Evolutionary conservation across 192 early-diverging fungal species (phyloP).

Genomic region (Backusella australiensis): DNA sequence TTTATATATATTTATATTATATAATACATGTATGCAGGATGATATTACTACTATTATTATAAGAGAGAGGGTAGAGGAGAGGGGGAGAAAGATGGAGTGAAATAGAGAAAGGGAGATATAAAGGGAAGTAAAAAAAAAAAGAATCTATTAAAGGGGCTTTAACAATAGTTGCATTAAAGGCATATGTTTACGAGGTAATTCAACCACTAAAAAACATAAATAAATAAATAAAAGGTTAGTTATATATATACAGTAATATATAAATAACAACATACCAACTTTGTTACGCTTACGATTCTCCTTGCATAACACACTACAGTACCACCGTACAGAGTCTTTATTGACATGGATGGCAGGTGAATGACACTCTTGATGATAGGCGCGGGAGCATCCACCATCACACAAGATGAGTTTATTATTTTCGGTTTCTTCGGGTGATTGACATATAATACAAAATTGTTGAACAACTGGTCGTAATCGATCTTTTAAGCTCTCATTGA

Average conservation of each 20-base stretch:
- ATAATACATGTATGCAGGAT: slow-evolving; percentile 3
- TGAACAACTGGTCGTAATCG: slow-evolving; percentile 82
- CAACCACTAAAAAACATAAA: slow-evolving; percentile 18
- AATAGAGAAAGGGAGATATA: neutral
- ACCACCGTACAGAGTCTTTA: slow-evolving; percentile 5
- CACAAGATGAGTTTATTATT: slow-evolving; percentile 58
- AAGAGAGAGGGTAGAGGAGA: neutral
- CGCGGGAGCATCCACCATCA: slow-evolving; percentile 80
- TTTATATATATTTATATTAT: slow-evolving; percentile 5
- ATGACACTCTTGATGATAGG: slow-evolving; percentile 57
- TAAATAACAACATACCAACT: slow-evolving; percentile 10
- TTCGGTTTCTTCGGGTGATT: slow-evolving; percentile 46
- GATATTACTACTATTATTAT: slow-evolving; percentile 1
- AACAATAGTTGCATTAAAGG: slow-evolving; percentile 22
- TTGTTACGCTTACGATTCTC: slow-evolving; percentile 14
- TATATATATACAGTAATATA: neutral
- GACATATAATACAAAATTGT: slow-evolving; percentile 75
- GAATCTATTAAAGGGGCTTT: slow-evolving; percentile 2
- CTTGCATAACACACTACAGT: slow-evolving; percentile 4
- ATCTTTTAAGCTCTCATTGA: slow-evolving; percentile 68
- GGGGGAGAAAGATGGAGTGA: neutral
- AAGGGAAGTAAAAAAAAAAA: neutral
- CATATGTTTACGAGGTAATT: slow-evolving; percentile 29
- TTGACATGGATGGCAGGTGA: slow-evolving; percentile 1
- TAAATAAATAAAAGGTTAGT: neutral